Conservation (phyloP, 2,329 filamentous ascomycete species). For the Rhinocladiella similis region DNA sequence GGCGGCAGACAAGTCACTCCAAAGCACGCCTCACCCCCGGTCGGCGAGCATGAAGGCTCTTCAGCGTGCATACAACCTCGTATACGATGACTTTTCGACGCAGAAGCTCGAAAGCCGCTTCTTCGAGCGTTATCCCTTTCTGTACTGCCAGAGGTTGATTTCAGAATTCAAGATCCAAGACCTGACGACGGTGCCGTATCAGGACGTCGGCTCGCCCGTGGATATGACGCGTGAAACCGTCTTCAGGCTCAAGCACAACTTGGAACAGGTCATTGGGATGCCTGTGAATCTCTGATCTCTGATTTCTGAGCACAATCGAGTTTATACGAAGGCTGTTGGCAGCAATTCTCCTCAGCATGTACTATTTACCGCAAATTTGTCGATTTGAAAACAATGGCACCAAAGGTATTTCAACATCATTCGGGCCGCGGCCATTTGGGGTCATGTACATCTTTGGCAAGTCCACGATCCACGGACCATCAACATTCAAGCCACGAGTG, state of each 20-base stretch:
- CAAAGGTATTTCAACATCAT: no score
- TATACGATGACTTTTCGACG: conserved; percentile 86
- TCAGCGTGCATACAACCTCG: conserved; percentile 77
- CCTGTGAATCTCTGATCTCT: no score
- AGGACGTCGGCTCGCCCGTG: conserved; percentile 9
- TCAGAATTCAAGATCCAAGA: conserved; percentile 10
- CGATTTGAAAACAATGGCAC: no score
- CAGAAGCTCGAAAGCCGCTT: conserved; percentile 47
- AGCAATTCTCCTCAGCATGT: no score
- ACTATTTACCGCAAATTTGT: no score
- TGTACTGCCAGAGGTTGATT: conserved; percentile 12
- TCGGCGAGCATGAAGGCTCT: conserved; percentile 49
- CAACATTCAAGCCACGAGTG: no score
- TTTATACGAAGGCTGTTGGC: no score
- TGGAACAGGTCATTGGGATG: conserved; percentile 2
- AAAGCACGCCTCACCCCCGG: conserved; percentile 2
- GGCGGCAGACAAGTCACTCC: background rate
- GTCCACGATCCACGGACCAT: no score
- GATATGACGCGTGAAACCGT: conserved; percentile 3
- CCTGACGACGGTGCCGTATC: background rate
- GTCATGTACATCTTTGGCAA: no score
- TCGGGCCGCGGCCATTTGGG: no score
- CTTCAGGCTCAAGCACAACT: conserved; percentile 7
- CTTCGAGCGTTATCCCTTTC: conserved; percentile 15
- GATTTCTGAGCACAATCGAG: no score